phyloP scores from a whole-genome alignment of 1,284 basidiomycete species.

The Thecaphora thlaspeos region DNA sequence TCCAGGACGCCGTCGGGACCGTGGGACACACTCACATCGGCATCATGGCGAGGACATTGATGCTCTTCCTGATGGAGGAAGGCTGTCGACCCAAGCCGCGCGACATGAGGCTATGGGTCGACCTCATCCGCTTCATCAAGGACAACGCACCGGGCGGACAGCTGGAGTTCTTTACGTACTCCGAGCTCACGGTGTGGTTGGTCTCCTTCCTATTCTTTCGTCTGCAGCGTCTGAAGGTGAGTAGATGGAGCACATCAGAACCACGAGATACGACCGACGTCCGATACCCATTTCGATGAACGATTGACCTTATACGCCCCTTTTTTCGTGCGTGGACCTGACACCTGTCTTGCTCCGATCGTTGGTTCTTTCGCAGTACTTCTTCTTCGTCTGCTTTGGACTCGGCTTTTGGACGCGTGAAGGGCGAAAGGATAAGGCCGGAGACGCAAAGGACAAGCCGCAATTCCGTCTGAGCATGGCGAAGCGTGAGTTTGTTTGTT shows the following conservation, averaged over 20 bases:
- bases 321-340: no score
- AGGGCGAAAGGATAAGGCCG: slow-evolving; percentile 25
- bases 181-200: slow-evolving; percentile 61
- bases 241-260: no score
- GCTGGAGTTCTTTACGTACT: slow-evolving; percentile 68
- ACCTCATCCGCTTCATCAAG: slow-evolving; percentile 66
- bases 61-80: slow-evolving; percentile 66
- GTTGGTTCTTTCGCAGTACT: slow-evolving; percentile 16
- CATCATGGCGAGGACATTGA: slow-evolving; percentile 65
- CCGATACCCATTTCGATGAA: no score
- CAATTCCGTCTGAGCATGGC: slow-evolving; percentile 41
- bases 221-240: slow-evolving; percentile 16
- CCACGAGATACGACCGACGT: no score
- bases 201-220: slow-evolving; percentile 48
- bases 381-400: slow-evolving; percentile 52
- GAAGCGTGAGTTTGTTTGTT: slow-evolving; percentile 18
- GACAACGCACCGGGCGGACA: slow-evolving; percentile 64
- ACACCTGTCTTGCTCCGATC: no score
- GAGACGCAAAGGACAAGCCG: slow-evolving; percentile 26
- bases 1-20: slow-evolving; percentile 60
- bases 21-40: slow-evolving; percentile 49
- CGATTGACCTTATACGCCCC: no score
- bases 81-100: slow-evolving; percentile 63
- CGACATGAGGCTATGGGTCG: slow-evolving; percentile 70
- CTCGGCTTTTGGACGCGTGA: slow-evolving; percentile 48